Base-by-base conservation (phyloP, 192 early-diverging fungal genomes). In the Funneliformis geosporum region DNA sequence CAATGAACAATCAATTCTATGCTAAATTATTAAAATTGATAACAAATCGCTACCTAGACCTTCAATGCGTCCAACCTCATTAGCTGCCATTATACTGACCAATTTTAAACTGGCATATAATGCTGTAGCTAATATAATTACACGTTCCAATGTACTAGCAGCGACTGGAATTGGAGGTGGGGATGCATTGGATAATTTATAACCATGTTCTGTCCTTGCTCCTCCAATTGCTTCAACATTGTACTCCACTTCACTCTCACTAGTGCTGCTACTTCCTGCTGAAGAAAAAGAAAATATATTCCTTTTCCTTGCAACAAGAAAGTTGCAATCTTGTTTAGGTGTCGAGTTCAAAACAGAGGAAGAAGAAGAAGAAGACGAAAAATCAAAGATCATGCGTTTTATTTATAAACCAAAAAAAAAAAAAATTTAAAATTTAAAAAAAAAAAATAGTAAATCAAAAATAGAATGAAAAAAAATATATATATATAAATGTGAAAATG, bases 321-420 rank as follows among this genome's bases (percentile, higher is more conserved):
- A 55, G 43, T 78, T 78, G 60, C 62, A 75, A 60, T 75, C 28
- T 33, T 46, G 59, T n/a, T 68, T 46, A 46, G 27, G 28, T 50
- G 64, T 68, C 33, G 76, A 59, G 27, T 44, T 43, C 76, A 76
- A 44, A 60, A 7, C 61, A 25, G 61, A 11, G 21, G 68, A 70
- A 73, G 44, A 25, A 0, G 44, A 25, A 14, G 44, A 25, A 14
- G 50, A 55, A 14, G 50, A 55, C 50, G 50, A 55, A 42, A 69
- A 69, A 69, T 69, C 39, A 69, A 69, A 69, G 42, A 69, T 40
- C 67, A 69, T 69, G 38, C 21, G 93, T 91, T 55, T 55, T 44
- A 21, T 55, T 55, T 18, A 6, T 6, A 55, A 21, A 55, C n/a
- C n/a, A 55, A 55, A 55, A 21, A 55, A 55, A 1, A 18, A 55